Conservation (phyloP, 768 basidiomycete species). For the Lactarius deliciosus region DNA sequence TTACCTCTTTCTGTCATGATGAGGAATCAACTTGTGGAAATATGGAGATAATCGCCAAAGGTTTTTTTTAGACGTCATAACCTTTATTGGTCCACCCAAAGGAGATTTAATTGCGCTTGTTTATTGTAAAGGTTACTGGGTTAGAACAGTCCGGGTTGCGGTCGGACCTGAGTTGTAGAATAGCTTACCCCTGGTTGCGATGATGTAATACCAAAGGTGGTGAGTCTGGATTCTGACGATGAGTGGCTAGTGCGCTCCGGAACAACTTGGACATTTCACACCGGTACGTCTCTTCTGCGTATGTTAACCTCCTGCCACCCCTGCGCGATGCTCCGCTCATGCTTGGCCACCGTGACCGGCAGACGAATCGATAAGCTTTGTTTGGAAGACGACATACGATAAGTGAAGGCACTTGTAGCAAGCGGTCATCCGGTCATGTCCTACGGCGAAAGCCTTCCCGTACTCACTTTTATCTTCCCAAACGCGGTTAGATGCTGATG, state of each 20-base stretch:
- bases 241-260: neutral
- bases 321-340: constrained; percentile 18
- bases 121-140: neutral
- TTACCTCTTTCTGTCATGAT: neutral
- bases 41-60: neutral
- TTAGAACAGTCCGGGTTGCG: neutral
- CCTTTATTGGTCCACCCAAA: neutral
- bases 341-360: neutral
- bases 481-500: constrained; percentile 10
- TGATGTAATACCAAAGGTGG: constrained; percentile 11
- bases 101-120: neutral
- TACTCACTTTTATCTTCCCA: constrained; percentile 11
- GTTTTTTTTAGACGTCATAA: neutral
- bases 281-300: constrained; percentile 16
- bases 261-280: neutral
- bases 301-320: neutral
- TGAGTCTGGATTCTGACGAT: neutral
- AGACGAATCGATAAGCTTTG: constrained; percentile 6
- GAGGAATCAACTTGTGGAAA: neutral
- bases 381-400: constrained; percentile 14
- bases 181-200: neutral
- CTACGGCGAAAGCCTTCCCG: constrained; percentile 31
- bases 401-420: constrained; percentile 2
- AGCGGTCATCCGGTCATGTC: constrained; percentile 24
- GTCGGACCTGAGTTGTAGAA: neutral